Evolutionary conservation across 2,329 filamentous ascomycete species (phyloP).

Genomic region (Raffaelea arxii): DNA sequence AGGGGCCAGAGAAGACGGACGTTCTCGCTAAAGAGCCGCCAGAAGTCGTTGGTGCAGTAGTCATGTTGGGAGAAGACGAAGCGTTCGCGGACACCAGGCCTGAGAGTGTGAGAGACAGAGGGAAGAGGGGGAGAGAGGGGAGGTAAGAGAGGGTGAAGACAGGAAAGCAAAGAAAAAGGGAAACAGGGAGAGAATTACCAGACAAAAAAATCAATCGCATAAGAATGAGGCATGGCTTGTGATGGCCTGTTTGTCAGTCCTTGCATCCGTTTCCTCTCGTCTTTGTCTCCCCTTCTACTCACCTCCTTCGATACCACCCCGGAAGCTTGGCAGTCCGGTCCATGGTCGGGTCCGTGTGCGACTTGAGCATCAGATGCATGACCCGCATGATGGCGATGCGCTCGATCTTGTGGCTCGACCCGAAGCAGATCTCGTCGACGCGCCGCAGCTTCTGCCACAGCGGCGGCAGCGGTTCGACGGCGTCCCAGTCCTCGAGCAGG

Average conservation of each 20-base stretch:
- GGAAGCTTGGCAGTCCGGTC: not conserved
- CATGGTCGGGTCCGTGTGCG: not conserved
- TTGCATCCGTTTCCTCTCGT: too few species aligned
- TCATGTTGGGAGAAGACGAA: not conserved
- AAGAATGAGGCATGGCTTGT: not conserved
- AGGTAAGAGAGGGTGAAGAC: too few species aligned
- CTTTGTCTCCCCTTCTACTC: too few species aligned
- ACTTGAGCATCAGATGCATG: not conserved
- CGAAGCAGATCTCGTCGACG: not conserved
- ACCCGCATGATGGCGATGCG: not conserved
- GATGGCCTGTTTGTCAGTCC: too few species aligned
- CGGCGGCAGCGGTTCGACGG: not conserved
- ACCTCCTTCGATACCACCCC: not conserved
- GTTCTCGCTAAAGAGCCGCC: not conserved
- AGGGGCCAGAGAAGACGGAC: not conserved
- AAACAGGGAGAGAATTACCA: not conserved
- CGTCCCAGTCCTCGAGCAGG: not conserved
- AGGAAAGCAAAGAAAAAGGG: too few species aligned
- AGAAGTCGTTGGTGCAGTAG: not conserved
- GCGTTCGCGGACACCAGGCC: not conserved
- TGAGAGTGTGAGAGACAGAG: not conserved
- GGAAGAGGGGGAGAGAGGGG: too few species aligned
- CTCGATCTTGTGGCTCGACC: not conserved
- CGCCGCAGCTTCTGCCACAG: not conserved
- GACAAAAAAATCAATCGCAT: not conserved